A percentile compares a stretch with the other conserved stretches of the same genome.
Conservation (phyloP, 169 alveolate genomes). For the Plasmodium knowlesi region DNA sequence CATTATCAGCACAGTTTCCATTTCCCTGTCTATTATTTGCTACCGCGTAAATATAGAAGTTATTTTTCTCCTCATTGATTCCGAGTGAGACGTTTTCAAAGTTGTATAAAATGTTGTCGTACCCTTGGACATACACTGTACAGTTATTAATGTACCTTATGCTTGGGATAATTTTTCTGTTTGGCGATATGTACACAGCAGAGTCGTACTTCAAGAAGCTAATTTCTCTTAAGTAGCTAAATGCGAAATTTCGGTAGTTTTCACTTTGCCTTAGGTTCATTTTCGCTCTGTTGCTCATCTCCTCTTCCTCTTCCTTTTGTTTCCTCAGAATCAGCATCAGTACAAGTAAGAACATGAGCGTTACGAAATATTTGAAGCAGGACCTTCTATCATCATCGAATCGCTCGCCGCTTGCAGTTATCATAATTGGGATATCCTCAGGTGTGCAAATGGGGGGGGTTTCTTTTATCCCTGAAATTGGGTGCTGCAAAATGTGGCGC, state of each 20-base stretch:
- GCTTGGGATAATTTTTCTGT: constrained; percentile 56
- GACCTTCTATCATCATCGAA: constrained; percentile 60
- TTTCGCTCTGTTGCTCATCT: constrained; percentile 13
- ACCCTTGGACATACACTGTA: constrained; percentile 54
- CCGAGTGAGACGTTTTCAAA: constrained; percentile 43
- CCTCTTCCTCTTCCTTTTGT: constrained; percentile 69
- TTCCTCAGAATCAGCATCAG: constrained; percentile 35
- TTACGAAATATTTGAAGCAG: constrained; percentile 46
- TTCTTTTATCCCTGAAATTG: background rate
- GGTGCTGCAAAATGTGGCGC: background rate
- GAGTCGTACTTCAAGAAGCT: constrained; percentile 62
- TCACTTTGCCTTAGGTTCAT: constrained; percentile 66
- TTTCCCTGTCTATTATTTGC: constrained; percentile 9
- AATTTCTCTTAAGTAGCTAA: constrained; percentile 52
- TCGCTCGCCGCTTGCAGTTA: constrained; percentile 23
- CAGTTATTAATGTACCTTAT: constrained; percentile 21
- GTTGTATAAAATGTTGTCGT: constrained; percentile 47
- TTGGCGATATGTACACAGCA: constrained; percentile 67
- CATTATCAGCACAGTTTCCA: background rate
- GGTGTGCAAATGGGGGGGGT: background rate
- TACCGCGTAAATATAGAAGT: constrained; percentile 35
- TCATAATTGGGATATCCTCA: constrained; percentile 13
- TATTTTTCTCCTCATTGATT: constrained; percentile 31
- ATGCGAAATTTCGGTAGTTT: constrained; percentile 33
- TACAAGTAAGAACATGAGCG: constrained; percentile 45